Evolutionary conservation across 2,329 filamentous ascomycete species (phyloP).

Genomic region (Neospermospora avenae): DNA sequence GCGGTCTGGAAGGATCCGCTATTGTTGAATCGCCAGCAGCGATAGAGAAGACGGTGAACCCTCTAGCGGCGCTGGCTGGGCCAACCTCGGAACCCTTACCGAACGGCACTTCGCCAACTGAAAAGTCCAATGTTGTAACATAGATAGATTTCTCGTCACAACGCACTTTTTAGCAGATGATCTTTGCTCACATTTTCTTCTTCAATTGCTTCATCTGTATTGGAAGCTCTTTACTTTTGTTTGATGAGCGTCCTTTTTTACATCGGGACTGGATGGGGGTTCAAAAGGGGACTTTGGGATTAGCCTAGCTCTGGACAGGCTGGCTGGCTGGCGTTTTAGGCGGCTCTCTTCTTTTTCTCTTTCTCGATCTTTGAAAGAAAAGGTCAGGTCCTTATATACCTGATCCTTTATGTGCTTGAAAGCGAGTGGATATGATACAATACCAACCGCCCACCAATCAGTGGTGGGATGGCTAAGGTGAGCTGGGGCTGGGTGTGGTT

Average conservation of each 20-base stretch:
- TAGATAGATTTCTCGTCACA: constrained; percentile 33
- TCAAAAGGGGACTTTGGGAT: constrained; percentile 28
- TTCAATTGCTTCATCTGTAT: background rate
- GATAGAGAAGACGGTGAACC: constrained; percentile 33
- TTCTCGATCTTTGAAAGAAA: constrained; percentile 2
- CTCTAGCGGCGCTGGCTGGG: constrained; percentile 12
- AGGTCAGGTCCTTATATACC: background rate
- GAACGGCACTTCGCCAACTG: constrained; percentile 14
- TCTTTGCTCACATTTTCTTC: constrained; percentile 16
- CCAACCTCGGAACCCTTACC: constrained; percentile 14
- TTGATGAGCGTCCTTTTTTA: constrained; percentile 22
- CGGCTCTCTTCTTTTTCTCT: constrained; percentile 12
- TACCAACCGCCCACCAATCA: too few relatives aligned
- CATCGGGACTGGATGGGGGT: constrained; percentile 16
- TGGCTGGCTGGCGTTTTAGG: constrained; percentile 12
- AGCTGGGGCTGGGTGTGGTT: background rate
- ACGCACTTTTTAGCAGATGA: constrained; percentile 18
- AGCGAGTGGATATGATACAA: too few relatives aligned
- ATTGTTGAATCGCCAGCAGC: constrained; percentile 37
- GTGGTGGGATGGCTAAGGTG: background rate
- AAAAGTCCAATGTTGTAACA: constrained; percentile 37
- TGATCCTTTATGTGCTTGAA: constrained; percentile 5
- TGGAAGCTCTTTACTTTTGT: background rate
- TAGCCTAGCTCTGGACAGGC: constrained; percentile 4
- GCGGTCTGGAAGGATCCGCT: constrained; percentile 32